A percentile compares a stretch with the other conserved stretches of the same genome.
Conservation (phyloP, 2,329 filamentous ascomycete species). For the Teratosphaeria viscida region DNA sequence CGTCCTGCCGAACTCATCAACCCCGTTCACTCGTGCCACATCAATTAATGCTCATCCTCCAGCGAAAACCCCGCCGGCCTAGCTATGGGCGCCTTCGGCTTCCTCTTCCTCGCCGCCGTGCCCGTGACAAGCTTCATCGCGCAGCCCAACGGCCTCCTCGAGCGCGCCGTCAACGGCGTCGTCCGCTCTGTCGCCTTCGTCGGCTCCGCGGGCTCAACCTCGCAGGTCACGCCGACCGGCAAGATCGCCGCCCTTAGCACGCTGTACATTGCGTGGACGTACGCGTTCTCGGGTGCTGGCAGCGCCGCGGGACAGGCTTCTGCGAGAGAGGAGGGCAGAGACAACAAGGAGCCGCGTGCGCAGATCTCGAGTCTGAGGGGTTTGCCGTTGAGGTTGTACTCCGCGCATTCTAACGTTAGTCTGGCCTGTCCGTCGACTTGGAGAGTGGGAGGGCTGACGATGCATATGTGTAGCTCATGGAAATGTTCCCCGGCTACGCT, state of each 20-base stretch:
- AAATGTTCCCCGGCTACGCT: conserved; percentile 19
- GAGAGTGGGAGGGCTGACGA: background rate
- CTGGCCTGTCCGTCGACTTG: background rate
- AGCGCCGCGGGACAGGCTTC: conserved; percentile 16
- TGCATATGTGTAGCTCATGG: background rate
- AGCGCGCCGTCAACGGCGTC: conserved; percentile 18
- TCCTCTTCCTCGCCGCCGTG: conserved; percentile 20
- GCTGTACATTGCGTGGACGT: conserved; percentile 19
- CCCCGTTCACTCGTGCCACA: background rate
- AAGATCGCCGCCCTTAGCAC: conserved; percentile 20
- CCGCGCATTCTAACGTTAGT: conserved; percentile 15
- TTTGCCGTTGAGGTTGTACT: conserved; percentile 18
- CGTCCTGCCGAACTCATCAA: background rate
- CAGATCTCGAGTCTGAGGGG: conserved; percentile 14
- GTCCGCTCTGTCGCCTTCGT: conserved; percentile 14
- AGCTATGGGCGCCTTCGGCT: conserved; percentile 15
- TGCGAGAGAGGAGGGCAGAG: conserved; percentile 14
- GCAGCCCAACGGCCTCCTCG: conserved; percentile 15
- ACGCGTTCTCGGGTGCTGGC: conserved; percentile 18
- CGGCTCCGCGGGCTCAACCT: conserved; percentile 11
- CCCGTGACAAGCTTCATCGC: conserved; percentile 20
- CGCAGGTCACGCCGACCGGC: conserved; percentile 11
- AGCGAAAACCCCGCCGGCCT: conserved; percentile 17
- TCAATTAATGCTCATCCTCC: background rate
- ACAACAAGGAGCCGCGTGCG: conserved; percentile 18